Conservation (phyloP, 1,284 basidiomycete species). For the Schizopora paradoxa region DNA sequence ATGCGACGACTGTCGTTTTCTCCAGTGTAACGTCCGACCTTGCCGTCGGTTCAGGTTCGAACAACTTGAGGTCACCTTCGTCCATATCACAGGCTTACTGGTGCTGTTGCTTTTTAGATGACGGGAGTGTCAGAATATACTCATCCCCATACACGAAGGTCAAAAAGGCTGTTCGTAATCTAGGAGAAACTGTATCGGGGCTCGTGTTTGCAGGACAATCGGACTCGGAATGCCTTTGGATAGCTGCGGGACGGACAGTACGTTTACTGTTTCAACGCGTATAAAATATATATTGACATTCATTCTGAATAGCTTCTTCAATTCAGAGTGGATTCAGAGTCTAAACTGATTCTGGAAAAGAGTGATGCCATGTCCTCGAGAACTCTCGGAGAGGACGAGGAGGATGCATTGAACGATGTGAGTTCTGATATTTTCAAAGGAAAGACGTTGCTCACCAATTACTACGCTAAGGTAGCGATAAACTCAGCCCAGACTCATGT, state of each 20-base stretch:
- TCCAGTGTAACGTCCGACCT: constrained; percentile 1
- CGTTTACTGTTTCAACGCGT: constrained; percentile 25
- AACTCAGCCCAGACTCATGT: constrained; percentile 50
- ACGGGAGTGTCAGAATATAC: constrained; percentile 68
- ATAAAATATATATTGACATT: constrained; percentile 24
- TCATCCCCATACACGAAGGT: constrained; percentile 53
- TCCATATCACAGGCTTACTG: constrained; percentile 1
- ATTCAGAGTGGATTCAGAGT: constrained; percentile 40
- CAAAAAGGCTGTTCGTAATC: constrained; percentile 53
- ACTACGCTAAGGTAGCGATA: constrained; percentile 49
- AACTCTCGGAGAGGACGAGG: constrained; percentile 43
- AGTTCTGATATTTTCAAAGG: constrained; percentile 17
- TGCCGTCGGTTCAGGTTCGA: constrained; percentile 46
- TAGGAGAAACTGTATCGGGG: constrained; percentile 56
- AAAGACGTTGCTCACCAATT: constrained; percentile 5
- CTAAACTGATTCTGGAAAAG: constrained; percentile 42
- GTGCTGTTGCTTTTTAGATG: constrained; percentile 38
- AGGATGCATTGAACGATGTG: constrained; percentile 69
- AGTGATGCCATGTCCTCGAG: constrained; percentile 43
- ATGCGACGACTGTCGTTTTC: constrained; percentile 10
- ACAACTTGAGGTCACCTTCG: not conserved
- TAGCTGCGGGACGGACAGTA: constrained; percentile 56
- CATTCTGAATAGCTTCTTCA: constrained; percentile 34
- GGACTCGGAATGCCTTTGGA: constrained; percentile 44
- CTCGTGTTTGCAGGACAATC: constrained; percentile 40